Conservation (phyloP, 2,329 filamentous ascomycete genomes). For the Penicillium rolfsii region DNA sequence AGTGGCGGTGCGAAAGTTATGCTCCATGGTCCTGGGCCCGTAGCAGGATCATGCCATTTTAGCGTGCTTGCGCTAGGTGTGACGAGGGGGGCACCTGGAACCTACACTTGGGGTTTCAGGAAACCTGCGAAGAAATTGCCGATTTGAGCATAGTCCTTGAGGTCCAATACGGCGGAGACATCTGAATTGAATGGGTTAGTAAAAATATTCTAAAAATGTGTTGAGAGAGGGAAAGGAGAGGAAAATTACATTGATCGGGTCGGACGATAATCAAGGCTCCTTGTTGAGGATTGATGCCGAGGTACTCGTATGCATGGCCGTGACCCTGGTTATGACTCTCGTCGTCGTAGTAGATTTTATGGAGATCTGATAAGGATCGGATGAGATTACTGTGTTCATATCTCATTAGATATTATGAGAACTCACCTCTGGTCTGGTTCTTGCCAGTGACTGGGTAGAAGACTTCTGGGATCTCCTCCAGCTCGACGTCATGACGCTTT, state of each 20-base stretch:
- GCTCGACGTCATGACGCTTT: slow-evolving; percentile 53
- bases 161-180: slow-evolving; percentile 43
- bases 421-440: slow-evolving; percentile 58
- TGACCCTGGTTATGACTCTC: slow-evolving; percentile 59
- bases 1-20: not conserved
- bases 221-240: not conserved
- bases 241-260: slow-evolving; percentile 61
- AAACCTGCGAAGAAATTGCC: slow-evolving; percentile 44
- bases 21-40: too few species aligned
- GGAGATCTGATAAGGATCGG: slow-evolving; percentile 59
- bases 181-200: slow-evolving; percentile 29
- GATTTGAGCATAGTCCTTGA: slow-evolving; percentile 39
- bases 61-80: not conserved
- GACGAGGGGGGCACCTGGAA: not conserved
- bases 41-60: not conserved
- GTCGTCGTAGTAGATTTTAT: slow-evolving; percentile 63
- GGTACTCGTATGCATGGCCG: slow-evolving; percentile 60
- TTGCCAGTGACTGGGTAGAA: slow-evolving; percentile 62
- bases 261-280: slow-evolving; percentile 59
- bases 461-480: slow-evolving; percentile 57
- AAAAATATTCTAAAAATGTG: slow-evolving; percentile 1
- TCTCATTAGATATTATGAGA: not conserved
- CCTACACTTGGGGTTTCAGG: slow-evolving; percentile 28
- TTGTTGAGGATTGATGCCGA: slow-evolving; percentile 53
- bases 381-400: slow-evolving; percentile 27